Conservation (phyloP, 2,329 filamentous ascomycete species). For the Seiridium unicorne region DNA sequence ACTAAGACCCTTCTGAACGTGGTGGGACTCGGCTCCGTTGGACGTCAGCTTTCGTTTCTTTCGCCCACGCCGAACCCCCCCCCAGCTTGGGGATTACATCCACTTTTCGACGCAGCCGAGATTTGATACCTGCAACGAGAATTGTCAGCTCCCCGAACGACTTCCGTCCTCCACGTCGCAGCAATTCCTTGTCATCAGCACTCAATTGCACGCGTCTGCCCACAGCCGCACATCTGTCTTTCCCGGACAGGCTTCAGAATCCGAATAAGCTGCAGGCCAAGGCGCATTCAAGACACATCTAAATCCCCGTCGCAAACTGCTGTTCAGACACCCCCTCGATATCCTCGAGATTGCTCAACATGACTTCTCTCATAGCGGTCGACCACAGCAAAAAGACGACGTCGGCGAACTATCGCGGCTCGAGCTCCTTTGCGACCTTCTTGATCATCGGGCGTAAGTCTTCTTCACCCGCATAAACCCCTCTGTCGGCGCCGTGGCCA, state of each 20-base stretch:
- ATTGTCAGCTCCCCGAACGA: neutral
- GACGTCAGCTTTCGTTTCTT: too few species aligned
- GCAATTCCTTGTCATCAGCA: neutral
- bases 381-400: slow-evolving; percentile 57
- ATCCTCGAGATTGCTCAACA: neutral
- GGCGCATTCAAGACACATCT: too few species aligned
- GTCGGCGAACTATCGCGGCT: slow-evolving; percentile 57
- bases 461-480: neutral
- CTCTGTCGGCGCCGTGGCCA: slow-evolving; percentile 13
- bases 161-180: neutral
- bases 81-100: neutral
- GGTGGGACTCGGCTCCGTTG: neutral
- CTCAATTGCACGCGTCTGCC: neutral
- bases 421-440: slow-evolving; percentile 86
- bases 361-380: slow-evolving; percentile 21
- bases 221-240: too few species aligned
- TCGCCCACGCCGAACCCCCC: too few species aligned
- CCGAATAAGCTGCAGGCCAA: too few species aligned
- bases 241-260: too few species aligned
- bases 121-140: neutral
- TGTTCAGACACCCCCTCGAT: neutral
- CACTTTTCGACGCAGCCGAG: neutral
- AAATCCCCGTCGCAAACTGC: neutral
- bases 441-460: slow-evolving; percentile 91
- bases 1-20: neutral